A percentile compares a stretch with the other conserved stretches of the same genome.
phyloP scores from a whole-genome alignment of 306 rosid species.

The Sphenostylis stenocarpa region DNA sequence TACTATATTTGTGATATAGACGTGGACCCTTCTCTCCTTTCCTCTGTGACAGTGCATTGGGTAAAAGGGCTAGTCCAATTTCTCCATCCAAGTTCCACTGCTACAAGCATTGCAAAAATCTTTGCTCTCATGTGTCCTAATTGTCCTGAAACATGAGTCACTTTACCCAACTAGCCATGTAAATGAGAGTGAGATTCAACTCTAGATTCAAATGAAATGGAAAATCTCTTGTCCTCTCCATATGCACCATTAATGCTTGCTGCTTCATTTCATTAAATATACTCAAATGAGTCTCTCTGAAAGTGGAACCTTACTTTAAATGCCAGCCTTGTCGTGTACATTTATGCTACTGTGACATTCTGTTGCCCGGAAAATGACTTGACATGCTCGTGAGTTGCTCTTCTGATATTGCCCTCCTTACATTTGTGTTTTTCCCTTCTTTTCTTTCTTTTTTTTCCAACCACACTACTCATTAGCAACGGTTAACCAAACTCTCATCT shows the following conservation, averaged over 20 bases:
- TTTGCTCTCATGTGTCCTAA: slow-evolving; percentile 11
- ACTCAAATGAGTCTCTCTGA: slow-evolving; percentile 45
- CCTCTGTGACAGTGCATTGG: slow-evolving; percentile 1
- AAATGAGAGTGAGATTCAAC: slow-evolving; percentile 20
- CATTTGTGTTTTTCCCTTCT: background rate
- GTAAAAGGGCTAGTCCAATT: slow-evolving; percentile 19
- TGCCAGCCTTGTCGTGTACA: slow-evolving; percentile 40
- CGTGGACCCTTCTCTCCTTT: slow-evolving; percentile 31
- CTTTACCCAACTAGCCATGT: slow-evolving; percentile 6
- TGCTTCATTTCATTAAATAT: slow-evolving; percentile 37
- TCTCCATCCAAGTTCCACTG: background rate
- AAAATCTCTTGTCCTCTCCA: slow-evolving; percentile 7
- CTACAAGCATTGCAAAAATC: slow-evolving; percentile 12
- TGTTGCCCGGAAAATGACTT: slow-evolving; percentile 53
- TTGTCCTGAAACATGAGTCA: slow-evolving; percentile 1
- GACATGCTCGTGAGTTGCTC: slow-evolving; percentile 23
- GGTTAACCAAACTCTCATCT: background rate
- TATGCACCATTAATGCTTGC: slow-evolving; percentile 28
- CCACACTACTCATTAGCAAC: background rate
- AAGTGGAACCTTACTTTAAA: slow-evolving; percentile 35
- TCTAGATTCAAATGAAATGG: slow-evolving; percentile 24
- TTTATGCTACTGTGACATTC: slow-evolving; percentile 50
- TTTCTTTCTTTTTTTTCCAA: background rate
- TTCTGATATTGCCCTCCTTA: slow-evolving; percentile 9
- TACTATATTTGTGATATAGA: slow-evolving; percentile 30